Conservation (phyloP, 495 filamentous ascomycete genomes). For the Aspergillus campestris region DNA sequence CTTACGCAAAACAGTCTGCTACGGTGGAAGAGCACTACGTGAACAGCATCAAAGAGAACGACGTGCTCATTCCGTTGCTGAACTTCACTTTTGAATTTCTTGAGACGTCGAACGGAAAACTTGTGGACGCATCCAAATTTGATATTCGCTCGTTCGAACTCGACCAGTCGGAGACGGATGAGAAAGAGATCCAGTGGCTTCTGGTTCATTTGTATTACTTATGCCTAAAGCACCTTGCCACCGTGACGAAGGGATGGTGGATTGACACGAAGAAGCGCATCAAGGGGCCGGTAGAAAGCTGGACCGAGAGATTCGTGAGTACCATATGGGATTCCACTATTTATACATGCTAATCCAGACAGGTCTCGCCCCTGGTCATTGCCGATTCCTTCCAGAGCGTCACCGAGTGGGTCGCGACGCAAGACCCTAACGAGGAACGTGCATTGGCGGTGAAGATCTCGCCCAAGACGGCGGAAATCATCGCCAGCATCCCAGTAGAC, state of each 20-base stretch:
- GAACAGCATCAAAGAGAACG: slow-evolving; percentile 62
- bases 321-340: not conserved
- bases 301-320: slow-evolving; percentile 68
- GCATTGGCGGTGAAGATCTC: slow-evolving; percentile 65
- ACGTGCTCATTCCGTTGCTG: slow-evolving; percentile 60
- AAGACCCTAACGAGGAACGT: slow-evolving; percentile 53
- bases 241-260: slow-evolving; percentile 81
- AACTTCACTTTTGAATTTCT: slow-evolving; percentile 77
- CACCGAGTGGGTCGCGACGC: slow-evolving; percentile 54
- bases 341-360: not conserved
- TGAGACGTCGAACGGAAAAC: slow-evolving; percentile 56
- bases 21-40: slow-evolving; percentile 74
- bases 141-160: slow-evolving; percentile 62
- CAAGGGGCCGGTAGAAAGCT: slow-evolving; percentile 62
- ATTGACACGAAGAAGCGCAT: slow-evolving; percentile 67
- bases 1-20: slow-evolving; percentile 50
- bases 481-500: slow-evolving; percentile 76
- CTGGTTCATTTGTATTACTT: slow-evolving; percentile 82
- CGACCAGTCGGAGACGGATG: slow-evolving; percentile 46
- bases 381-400: slow-evolving; percentile 63
- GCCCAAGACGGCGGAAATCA: slow-evolving; percentile 60
- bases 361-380: slow-evolving; percentile 76
- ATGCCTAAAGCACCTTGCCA: slow-evolving; percentile 62
- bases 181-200: slow-evolving; percentile 71
- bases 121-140: slow-evolving; percentile 58